Evolutionary conservation across 768 basidiomycete species (phyloP), one percentile per base, ranked within the genome.

Genomic region (Piloderma croceum): DNA sequence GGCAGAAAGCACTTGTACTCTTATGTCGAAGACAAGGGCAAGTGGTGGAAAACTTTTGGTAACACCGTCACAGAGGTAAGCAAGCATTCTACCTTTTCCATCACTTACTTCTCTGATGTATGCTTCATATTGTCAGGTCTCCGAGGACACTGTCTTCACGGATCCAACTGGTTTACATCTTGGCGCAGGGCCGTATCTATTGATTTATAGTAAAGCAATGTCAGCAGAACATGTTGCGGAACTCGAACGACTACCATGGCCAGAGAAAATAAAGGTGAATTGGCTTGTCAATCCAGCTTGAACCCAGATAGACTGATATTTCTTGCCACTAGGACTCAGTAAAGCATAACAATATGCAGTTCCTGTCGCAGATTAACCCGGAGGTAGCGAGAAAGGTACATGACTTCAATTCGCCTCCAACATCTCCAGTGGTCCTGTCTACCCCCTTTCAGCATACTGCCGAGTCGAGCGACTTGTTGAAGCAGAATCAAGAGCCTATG

Each of bases 21-120:
- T 5, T 91, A 89, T 47, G 77, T 87, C 10, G 74, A 80, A 43
- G 74, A 79, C 41, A 58, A 56, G 21, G 79, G 72, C 5, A 61
- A 57, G 3, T 91, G 88, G 88, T 90, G 85, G 84, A 90, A 85
- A 62, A 82, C 79, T 3, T 69, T 83, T 6, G 89, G 89, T 50
- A 74, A 75, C 42, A 62, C 65, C 9, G 81, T 88, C 3, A 77
- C 74, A 1, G 76, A 84, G 71, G 87, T 79, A 37, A 22, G 52
- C 18, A n/a, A n/a, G n/a, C n/a, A n/a, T n/a, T n/a, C n/a, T n/a
- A 45, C 24, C 43, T 35, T 13, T 7, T 27, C 24, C 29, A n/a
- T 10, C 9, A 22, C 11, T 43, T n/a, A n/a, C 6, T 17, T 23
- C 36, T 20, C 5, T 24, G 31, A 6, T 19, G 15, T 47, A 29